These are phyloP conservation scores for Trichoderma endophyticum DNA, from an alignment of 2,329 filamentous ascomycete species.

Conservation along the genomic window DNA sequence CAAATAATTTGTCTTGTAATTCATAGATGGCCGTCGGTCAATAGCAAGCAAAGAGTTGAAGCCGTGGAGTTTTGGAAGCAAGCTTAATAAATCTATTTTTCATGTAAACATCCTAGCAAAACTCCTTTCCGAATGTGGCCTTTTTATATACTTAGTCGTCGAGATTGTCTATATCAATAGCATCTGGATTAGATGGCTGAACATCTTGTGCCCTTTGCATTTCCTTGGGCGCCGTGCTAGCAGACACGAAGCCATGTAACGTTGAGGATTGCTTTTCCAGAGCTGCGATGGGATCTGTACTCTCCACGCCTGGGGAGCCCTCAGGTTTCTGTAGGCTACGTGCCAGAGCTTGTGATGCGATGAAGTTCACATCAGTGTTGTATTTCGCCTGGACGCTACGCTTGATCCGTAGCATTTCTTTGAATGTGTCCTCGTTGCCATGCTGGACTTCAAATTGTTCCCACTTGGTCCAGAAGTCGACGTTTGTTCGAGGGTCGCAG, in stretches of 20 bases:
- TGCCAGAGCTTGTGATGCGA: conserved; percentile 90
- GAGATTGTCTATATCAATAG: conserved; percentile 74
- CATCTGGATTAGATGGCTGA: conserved; percentile 71
- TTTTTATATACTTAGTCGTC: conserved; percentile 49
- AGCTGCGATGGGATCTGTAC: conserved; percentile 81
- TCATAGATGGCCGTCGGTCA: neutral
- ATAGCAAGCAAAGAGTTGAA: neutral
- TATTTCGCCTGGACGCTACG: conserved; percentile 95
- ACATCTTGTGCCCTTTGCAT: conserved; percentile 38
- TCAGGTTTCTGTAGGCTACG: conserved; percentile 66
- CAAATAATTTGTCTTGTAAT: conserved; percentile 32
- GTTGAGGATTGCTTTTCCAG: conserved; percentile 86
- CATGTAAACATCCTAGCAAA: neutral
- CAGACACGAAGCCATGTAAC: conserved; percentile 85
- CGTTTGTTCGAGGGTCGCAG: conserved; percentile 87
- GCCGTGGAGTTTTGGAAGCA: neutral
- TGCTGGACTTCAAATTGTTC: conserved; percentile 96
- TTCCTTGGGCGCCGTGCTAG: conserved; percentile 69
- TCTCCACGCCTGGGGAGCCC: conserved; percentile 44
- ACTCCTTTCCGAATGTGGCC: neutral
- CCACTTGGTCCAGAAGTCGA: conserved; percentile 94
- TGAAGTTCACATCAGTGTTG: conserved; percentile 98
- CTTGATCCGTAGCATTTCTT: conserved; percentile 98
- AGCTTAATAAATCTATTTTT: neutral
- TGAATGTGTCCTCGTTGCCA: conserved; percentile 98